Percentiles rank a stretch among this genome's conserved stretches.
phyloP scores from a whole-genome alignment of 805 yeast species.

The Wickerhamiella siamensis region DNA sequence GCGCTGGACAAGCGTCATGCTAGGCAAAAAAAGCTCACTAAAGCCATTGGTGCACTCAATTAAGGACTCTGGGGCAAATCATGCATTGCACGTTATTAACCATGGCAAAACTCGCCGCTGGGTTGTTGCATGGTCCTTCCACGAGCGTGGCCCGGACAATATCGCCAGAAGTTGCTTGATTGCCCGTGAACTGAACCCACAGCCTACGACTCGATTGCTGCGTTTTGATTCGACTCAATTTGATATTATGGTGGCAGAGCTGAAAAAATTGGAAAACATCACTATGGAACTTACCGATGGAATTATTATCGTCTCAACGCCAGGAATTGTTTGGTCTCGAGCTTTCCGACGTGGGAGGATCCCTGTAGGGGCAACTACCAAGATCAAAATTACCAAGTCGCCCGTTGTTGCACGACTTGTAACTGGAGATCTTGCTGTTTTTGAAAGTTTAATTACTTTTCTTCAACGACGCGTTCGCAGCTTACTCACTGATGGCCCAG shows the following conservation, averaged over 20 bases:
- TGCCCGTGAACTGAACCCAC: background rate
- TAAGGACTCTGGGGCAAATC: constrained; percentile 12
- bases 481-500: background rate
- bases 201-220: background rate
- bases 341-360: background rate
- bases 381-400: background rate
- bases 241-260: too few species aligned
- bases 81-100: constrained; percentile 23
- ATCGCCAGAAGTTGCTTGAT: background rate
- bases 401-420: background rate
- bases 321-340: background rate
- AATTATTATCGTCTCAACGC: too few species aligned
- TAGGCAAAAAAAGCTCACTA: constrained; percentile 21
- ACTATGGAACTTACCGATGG: too few species aligned
- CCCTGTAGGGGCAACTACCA: background rate
- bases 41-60: constrained; percentile 7
- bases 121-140: constrained; percentile 29
- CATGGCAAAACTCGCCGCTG: constrained; percentile 26
- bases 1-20: constrained; percentile 31
- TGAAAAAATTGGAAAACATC: too few species aligned
- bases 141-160: background rate
- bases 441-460: background rate
- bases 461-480: background rate
- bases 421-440: background rate
- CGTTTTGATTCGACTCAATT: too few species aligned